Base-by-base conservation (phyloP, 2,329 filamentous ascomycete species). In the Alternaria burnsii region DNA sequence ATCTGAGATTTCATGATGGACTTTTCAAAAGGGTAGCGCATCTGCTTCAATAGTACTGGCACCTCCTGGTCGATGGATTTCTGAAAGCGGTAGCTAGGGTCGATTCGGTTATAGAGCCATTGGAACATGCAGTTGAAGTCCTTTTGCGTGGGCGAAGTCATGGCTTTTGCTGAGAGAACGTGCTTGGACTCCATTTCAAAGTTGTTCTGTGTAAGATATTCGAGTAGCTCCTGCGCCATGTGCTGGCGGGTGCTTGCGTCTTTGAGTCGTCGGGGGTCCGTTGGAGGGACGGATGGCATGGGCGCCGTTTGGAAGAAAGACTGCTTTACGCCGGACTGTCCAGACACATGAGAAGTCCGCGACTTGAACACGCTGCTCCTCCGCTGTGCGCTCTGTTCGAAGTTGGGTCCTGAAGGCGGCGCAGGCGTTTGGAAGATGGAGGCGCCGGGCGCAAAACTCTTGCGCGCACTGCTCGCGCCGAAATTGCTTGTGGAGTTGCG, bases 101-200 rank as follows among this genome's bases (percentile, higher is more conserved):
- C 95, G 75, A 99, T 96, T 58, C 93, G 91, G 73, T 93, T 92
- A 79, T 99, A 99, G 4, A 99, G 84, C 92, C 94, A 99, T 74
- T 98, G 93, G 75, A 99, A 99, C 86, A 99, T 97, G 79, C 88
- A 91, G 74, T 96, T 95, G 82, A 99, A 99, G 77, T 99, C 95
- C 76, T 99, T 99, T 71, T 98, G 94, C 1, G 94, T 99, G 0
- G 95, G 96, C 43, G 92, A 97, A 72, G 92, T 94, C 76, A 97
- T 89, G 7, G 93, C 91, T 71, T 97, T 97, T 65, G 91, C 90
- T 1, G 92, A 92, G n/a, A 99, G 83, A 1, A 89, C 90, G 77
- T 98, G 92, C 80, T 97, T 97, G 89, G 96, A 97, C 70, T 98
- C 94, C 86, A 97, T 89, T 79, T 99, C 95, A 73, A 98, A 99